phyloP scores from a whole-genome alignment of 306 rosid genomes.

The Castanea mollissima region DNA sequence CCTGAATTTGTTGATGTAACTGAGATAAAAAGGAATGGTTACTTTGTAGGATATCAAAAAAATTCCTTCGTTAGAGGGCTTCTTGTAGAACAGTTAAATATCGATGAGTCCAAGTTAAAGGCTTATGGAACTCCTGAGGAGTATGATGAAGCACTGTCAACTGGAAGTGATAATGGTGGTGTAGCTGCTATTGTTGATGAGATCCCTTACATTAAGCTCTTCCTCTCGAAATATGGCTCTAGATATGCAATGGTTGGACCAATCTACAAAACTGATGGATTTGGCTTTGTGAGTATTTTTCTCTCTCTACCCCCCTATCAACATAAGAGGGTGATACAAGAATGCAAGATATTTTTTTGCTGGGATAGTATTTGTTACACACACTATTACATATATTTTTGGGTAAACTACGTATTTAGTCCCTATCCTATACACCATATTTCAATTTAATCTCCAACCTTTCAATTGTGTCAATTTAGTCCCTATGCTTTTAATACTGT shows the following conservation, averaged over 20 bases:
- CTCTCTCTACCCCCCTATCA: too few species aligned
- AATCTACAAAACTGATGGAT: constrained; percentile 26
- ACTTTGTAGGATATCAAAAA: constrained; percentile 10
- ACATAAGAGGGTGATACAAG: too few species aligned
- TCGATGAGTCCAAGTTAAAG: neutral
- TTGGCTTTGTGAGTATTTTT: constrained; percentile 25
- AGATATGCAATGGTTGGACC: constrained; percentile 24
- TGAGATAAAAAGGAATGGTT: constrained; percentile 11
- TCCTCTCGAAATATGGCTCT: constrained; percentile 6
- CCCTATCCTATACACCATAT: too few species aligned
- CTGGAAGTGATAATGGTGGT: constrained; percentile 27
- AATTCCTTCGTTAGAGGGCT: constrained; percentile 2
- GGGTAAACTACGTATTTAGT: too few species aligned
- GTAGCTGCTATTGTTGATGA: constrained; percentile 29
- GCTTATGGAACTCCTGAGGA: neutral
- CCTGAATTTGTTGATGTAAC: constrained; percentile 15
- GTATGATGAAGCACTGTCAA: constrained; percentile 10
- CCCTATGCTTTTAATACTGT: too few species aligned
- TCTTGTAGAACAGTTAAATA: neutral
- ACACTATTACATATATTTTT: too few species aligned
- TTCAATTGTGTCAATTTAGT: too few species aligned
- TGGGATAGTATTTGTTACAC: too few species aligned
- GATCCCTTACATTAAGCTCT: constrained; percentile 10
- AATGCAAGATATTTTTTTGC: too few species aligned
- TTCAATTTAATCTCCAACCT: too few species aligned